Conservation (phyloP, 306 rosid genomes). For the Nissolia schottii region DNA sequence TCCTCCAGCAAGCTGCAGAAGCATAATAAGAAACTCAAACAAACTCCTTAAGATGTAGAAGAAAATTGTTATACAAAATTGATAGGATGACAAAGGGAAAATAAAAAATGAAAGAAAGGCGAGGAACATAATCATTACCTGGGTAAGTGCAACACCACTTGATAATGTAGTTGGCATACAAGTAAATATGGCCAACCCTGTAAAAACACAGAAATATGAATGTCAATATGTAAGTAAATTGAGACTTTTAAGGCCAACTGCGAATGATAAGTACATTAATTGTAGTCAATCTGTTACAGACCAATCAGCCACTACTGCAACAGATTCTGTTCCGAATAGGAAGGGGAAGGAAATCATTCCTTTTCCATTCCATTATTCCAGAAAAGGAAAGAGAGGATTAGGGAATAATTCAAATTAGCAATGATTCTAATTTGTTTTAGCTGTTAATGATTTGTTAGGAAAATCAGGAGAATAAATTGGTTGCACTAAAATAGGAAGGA, state of each 20-base stretch:
- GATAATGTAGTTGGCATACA: constrained; percentile 99
- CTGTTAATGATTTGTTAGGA: too few relatives aligned
- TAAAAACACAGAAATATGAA: constrained; percentile 21
- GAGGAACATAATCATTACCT: constrained; percentile 38
- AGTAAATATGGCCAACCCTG: constrained; percentile 86
- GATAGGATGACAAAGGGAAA: not conserved
- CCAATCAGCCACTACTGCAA: too few relatives aligned
- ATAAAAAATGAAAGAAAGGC: not conserved
- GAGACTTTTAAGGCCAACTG: constrained; percentile 9
- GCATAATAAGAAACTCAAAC: constrained; percentile 24
- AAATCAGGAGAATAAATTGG: too few relatives aligned
- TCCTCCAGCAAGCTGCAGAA: constrained; percentile 88
- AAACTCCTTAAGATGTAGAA: not conserved
- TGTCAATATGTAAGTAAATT: constrained; percentile 10
- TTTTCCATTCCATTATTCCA: too few relatives aligned
- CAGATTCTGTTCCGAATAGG: too few relatives aligned
- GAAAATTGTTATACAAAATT: constrained; percentile 1
- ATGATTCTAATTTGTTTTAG: too few relatives aligned
- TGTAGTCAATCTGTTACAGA: not conserved
- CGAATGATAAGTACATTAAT: constrained; percentile 9
- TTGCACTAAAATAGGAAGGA: too few relatives aligned
- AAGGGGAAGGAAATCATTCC: too few relatives aligned
- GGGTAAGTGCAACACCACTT: constrained; percentile 96
- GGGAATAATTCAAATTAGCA: too few relatives aligned
- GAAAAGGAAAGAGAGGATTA: too few relatives aligned